These are phyloP conservation scores for Colletotrichum spaethianum DNA, from an alignment of 2,329 filamentous ascomycete genomes.

Conservation along the genomic window DNA sequence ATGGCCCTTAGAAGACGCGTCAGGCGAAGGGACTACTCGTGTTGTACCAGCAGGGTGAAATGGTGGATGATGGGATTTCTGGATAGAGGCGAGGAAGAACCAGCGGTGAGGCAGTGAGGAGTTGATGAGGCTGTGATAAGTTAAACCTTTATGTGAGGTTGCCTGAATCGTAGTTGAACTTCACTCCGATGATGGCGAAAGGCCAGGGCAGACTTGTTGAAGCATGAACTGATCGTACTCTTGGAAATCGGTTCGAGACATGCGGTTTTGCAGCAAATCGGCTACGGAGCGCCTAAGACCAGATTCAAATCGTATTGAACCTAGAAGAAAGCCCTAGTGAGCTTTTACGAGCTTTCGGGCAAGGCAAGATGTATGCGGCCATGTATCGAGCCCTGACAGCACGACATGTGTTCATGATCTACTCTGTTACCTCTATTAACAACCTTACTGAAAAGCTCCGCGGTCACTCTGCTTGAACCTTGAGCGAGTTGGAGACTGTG, in stretches of 20 bases:
- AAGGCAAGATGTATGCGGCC: not conserved
- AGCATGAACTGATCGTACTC: not conserved
- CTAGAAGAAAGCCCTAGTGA: not conserved
- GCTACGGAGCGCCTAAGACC: not conserved
- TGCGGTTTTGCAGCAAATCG: not conserved
- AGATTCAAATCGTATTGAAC: not conserved
- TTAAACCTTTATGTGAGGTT: not conserved
- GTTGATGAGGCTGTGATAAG: not conserved
- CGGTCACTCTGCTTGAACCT: not conserved
- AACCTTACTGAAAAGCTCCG: not conserved
- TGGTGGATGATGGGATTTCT: not conserved
- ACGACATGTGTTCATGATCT: not conserved
- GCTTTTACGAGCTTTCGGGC: not conserved
- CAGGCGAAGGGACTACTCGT: not conserved
- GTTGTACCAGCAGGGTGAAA: not conserved
- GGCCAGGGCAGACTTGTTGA: not conserved
- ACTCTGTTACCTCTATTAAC: not conserved
- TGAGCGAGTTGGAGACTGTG: not conserved
- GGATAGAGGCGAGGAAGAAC: not conserved
- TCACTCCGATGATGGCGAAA: not conserved
- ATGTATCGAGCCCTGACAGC: too few relatives aligned
- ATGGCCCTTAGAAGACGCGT: constrained; percentile 18
- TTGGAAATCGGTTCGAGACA: not conserved
- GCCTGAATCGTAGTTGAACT: not conserved
- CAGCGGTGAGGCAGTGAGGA: not conserved